Evolutionary conservation across 352 stramenopile species (phyloP).

Genomic region (Phytopythium mirpurense): DNA sequence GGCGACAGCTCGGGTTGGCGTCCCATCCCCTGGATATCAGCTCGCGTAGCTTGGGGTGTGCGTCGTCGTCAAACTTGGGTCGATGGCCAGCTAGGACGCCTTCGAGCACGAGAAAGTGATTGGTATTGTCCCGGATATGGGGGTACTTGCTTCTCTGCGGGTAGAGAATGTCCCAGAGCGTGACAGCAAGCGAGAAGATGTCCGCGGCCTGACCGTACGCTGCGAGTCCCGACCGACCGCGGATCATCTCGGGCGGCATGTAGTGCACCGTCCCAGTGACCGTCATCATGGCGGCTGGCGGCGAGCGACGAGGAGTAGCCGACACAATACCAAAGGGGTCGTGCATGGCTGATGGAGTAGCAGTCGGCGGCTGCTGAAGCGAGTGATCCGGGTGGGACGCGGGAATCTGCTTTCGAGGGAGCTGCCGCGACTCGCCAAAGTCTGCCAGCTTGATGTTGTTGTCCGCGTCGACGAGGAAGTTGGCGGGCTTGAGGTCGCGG

Average conservation of each 20-base stretch:
- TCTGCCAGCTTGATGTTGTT: slow-evolving; percentile 43
- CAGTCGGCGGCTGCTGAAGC: too few relatives aligned
- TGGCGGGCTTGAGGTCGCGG: slow-evolving; percentile 52
- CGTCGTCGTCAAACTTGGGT: slow-evolving; percentile 24
- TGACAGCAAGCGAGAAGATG: slow-evolving; percentile 65
- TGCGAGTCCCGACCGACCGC: slow-evolving; percentile 32
- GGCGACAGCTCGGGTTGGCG: slow-evolving; percentile 25
- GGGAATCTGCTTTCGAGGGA: slow-evolving; percentile 26
- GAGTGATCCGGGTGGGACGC: too few relatives aligned
- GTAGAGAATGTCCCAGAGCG: slow-evolving; percentile 67
- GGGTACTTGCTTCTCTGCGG: slow-evolving; percentile 49
- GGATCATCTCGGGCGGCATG: slow-evolving; percentile 76
- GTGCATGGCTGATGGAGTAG: too few relatives aligned
- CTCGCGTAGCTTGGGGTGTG: slow-evolving; percentile 32
- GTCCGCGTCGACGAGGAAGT: slow-evolving; percentile 40
- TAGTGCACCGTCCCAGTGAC: slow-evolving; percentile 67
- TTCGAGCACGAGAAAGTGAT: slow-evolving; percentile 55
- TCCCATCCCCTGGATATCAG: slow-evolving; percentile 50
- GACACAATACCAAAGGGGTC: too few relatives aligned
- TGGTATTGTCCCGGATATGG: slow-evolving; percentile 38
- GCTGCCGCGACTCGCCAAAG: slow-evolving; percentile 43
- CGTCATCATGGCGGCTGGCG: slow-evolving; percentile 40
- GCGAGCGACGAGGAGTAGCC: too few relatives aligned
- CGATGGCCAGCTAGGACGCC: slow-evolving; percentile 32
- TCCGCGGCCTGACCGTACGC: slow-evolving; percentile 60